A percentile compares a stretch with the other conserved stretches of the same genome.
These are phyloP conservation scores for Phytopythium delawarense DNA, from an alignment of 352 stramenopile genomes.

Conservation along the genomic window DNA sequence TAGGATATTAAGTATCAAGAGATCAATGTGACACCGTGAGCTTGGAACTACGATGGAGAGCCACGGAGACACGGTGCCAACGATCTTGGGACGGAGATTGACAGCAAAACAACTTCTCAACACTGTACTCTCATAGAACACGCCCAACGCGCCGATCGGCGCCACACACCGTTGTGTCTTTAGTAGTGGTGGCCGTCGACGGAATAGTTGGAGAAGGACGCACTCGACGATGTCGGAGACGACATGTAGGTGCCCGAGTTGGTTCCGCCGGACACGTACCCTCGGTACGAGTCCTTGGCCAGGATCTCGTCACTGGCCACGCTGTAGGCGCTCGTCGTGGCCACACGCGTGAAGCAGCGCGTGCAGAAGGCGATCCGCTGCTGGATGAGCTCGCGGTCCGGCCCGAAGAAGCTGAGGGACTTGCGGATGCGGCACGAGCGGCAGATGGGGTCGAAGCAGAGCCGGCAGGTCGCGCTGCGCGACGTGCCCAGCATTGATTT, in stretches of 20 bases:
- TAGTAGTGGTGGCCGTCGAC: conserved; percentile 6
- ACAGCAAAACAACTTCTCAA: too few relatives aligned
- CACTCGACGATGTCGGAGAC: conserved; percentile 5
- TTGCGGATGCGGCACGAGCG: conserved; percentile 26
- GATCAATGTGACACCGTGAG: too few relatives aligned
- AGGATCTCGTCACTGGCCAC: conserved; percentile 30
- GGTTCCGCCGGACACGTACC: not conserved
- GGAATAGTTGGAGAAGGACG: conserved; percentile 13
- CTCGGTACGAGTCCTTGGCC: conserved; percentile 14
- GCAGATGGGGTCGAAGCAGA: conserved; percentile 33
- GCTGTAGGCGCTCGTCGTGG: conserved; percentile 21
- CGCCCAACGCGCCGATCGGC: too few relatives aligned
- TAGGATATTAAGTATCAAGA: not conserved
- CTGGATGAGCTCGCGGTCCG: conserved; percentile 27
- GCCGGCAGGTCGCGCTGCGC: conserved; percentile 24
- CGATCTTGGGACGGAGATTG: too few relatives aligned
- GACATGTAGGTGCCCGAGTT: conserved; percentile 16
- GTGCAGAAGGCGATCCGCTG: conserved; percentile 38
- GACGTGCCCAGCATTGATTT: conserved; percentile 13
- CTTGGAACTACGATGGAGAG: too few relatives aligned
- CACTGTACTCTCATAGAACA: too few relatives aligned
- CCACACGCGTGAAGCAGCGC: conserved; percentile 26
- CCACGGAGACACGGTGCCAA: too few relatives aligned
- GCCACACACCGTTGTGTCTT: not conserved
- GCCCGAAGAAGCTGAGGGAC: conserved; percentile 33